Conservation (phyloP, 2,329 filamentous ascomycete genomes). For the Colletotrichum lindemuthianum region DNA sequence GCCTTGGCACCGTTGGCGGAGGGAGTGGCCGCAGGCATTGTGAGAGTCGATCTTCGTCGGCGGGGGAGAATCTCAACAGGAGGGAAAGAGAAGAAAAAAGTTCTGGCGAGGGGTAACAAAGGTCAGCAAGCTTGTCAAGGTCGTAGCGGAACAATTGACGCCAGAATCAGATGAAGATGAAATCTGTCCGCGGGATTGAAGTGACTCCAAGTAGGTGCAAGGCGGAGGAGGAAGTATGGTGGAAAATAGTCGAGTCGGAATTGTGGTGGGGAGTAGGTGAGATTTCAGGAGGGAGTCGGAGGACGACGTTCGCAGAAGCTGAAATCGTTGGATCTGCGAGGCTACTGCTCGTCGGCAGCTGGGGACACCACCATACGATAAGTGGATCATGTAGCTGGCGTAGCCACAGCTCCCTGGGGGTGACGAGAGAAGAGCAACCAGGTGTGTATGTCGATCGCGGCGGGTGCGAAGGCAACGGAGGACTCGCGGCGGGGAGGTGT, state of each 20-base stretch:
- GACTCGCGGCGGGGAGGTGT: slow-evolving; percentile 21
- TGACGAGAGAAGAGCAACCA: slow-evolving; percentile 6
- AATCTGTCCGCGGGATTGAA: slow-evolving; percentile 27
- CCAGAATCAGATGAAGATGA: slow-evolving; percentile 29
- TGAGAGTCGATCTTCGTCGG: slow-evolving; percentile 39
- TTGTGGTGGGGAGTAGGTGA: slow-evolving; percentile 36
- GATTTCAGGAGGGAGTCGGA: slow-evolving; percentile 36
- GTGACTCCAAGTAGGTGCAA: slow-evolving; percentile 21
- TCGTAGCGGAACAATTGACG: slow-evolving; percentile 27
- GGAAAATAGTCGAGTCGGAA: slow-evolving; percentile 33
- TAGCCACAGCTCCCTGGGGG: slow-evolving; percentile 34
- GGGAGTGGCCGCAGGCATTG: slow-evolving; percentile 60
- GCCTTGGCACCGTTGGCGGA: slow-evolving; percentile 57
- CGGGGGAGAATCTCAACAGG: slow-evolving; percentile 30
- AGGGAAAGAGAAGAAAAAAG: slow-evolving; percentile 29
- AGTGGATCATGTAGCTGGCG: slow-evolving; percentile 37
- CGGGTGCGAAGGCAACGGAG: slow-evolving; percentile 25
- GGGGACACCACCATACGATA: slow-evolving; percentile 40
- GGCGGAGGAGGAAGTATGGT: slow-evolving; percentile 35
- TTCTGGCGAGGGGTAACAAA: slow-evolving; percentile 35
- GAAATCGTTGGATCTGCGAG: slow-evolving; percentile 39
- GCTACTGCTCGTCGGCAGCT: slow-evolving; percentile 37
- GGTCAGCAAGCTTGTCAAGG: slow-evolving; percentile 36
- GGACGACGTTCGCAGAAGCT: slow-evolving; percentile 37
- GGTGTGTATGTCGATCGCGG: slow-evolving; percentile 28